Evolutionary conservation across 805 yeast species (phyloP), one percentile per base, ranked within the genome.

Genomic region (Metschnikowia continentalis): DNA sequence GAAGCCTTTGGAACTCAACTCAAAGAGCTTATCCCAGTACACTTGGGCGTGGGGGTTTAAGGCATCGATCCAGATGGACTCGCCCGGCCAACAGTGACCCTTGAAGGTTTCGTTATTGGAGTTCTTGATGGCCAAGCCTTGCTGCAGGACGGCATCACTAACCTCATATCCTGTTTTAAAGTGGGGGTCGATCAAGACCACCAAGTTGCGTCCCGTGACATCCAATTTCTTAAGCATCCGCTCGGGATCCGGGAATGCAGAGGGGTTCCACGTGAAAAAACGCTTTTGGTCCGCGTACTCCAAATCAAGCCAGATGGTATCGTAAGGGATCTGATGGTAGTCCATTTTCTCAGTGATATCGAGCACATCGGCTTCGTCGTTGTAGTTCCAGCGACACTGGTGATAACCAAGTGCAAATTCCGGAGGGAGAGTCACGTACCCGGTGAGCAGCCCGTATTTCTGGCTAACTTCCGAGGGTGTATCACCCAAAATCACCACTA

Each of bases 51-150:
- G 61, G 0, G 91, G 89, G 61, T 84, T 81, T 51, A 91, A 68
- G 0, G 96, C 77, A 60, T 94, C 99, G 50, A 94, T 81, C 98
- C 98, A 94, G 6, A 90, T 75, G 0, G 96, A 87, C 58, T 88
- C 90, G 1, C 98, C 99, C 1, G 99, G 97, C 99, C 99, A 94
- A 68, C 98, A 94, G 66, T 90, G 95, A 3, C 97, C 98, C 46
- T 80, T 75, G 65, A 75, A 91, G 2, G 80, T 69, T 1, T 74
- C 63, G 23, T 82, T 84, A 19, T 68, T 65, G 45, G 79, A 71
- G 54, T 71, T 66, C 30, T 64, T 69, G 19, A 90, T 74, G 0
- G 80, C 81, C 7, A 80, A 61, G 5, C 69, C 62, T 7, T 75
- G 61, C 13, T 71, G 58, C 6, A 65, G 67, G 22, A 89, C 64